Evolutionary conservation across 2,329 filamentous ascomycete species (phyloP).

Genomic region (Fusarium sp.): DNA sequence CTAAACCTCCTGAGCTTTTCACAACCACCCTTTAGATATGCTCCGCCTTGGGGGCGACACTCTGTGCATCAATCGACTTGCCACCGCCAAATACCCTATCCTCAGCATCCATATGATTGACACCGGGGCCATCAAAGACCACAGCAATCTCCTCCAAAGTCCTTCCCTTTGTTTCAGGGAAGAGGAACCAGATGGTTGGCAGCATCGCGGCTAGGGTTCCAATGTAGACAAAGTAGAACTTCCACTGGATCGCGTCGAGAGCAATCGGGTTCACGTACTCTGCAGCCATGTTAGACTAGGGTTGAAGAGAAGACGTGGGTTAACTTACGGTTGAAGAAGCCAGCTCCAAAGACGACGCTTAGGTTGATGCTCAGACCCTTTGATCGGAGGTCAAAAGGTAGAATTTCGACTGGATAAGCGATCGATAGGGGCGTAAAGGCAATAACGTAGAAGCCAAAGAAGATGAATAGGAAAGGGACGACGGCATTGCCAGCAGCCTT

Average conservation of each 20-base stretch:
- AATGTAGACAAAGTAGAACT: conserved; percentile 28
- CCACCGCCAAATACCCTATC: neutral
- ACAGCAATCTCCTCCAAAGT: conserved; percentile 28
- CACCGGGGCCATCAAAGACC: conserved; percentile 13
- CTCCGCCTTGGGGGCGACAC: neutral
- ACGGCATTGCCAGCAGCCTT: conserved; percentile 15
- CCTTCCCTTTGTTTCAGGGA: conserved; percentile 27
- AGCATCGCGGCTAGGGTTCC: conserved; percentile 6
- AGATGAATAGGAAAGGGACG: conserved; percentile 22
- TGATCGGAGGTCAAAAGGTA: conserved; percentile 14
- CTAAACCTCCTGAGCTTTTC: neutral
- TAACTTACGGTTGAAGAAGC: conserved; percentile 16
- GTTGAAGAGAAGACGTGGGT: rapidly evolving
- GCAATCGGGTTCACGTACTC: conserved; percentile 31
- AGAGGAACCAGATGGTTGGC: conserved; percentile 18
- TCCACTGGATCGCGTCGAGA: conserved; percentile 22
- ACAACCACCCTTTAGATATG: neutral
- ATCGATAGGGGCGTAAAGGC: conserved; percentile 15
- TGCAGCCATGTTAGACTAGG: neutral
- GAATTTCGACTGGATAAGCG: conserved; percentile 25
- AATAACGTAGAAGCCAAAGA: conserved; percentile 29
- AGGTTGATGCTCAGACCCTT: conserved; percentile 27
- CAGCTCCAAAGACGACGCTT: conserved; percentile 11
- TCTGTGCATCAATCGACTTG: conserved; percentile 12
- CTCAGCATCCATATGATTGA: neutral